Percentiles rank a stretch among this genome's conserved stretches.
Evolutionary conservation across 2,329 filamentous ascomycete genomes (phyloP).

Genomic region (Sporothrix mexicana): DNA sequence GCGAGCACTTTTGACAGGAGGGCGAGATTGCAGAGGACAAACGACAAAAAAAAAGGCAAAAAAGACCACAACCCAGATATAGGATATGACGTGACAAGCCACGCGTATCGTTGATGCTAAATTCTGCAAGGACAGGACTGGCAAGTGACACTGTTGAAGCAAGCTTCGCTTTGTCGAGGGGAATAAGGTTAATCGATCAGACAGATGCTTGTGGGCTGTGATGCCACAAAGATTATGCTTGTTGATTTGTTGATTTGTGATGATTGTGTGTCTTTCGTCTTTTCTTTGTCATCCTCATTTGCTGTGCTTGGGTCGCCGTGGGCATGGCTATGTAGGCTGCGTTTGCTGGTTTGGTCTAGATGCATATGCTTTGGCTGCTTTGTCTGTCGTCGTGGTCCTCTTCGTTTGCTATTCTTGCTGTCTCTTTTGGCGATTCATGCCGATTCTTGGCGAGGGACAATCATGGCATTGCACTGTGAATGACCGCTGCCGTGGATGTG

Average conservation of each 20-base stretch:
- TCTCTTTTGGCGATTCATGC: not conserved
- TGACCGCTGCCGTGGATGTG: slow-evolving; percentile 10
- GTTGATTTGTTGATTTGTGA: slow-evolving; percentile 4
- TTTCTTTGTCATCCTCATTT: not conserved
- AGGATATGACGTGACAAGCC: not conserved
- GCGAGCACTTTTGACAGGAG: not conserved
- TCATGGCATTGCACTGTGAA: slow-evolving; percentile 3
- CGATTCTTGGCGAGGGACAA: not conserved
- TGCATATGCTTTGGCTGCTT: not conserved
- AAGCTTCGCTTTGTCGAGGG: slow-evolving; percentile 18
- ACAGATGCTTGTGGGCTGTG: not conserved
- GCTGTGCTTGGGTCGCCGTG: not conserved
- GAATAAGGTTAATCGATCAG: slow-evolving; percentile 14
- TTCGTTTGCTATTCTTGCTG: not conserved
- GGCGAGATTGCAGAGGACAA: not conserved
- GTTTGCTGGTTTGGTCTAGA: not conserved
- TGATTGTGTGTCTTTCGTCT: not conserved
- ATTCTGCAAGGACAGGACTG: not conserved
- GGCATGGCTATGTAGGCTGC: not conserved
- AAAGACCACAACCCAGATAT: not conserved
- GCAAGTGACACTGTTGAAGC: slow-evolving; percentile 2
- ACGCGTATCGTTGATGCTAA: not conserved
- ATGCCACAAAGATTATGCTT: not conserved
- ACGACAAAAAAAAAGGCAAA: not conserved
- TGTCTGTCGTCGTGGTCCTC: slow-evolving; percentile 7